These are phyloP conservation scores for Ilex asprella DNA, from an alignment of 257 asterid species.

Conservation along the genomic window DNA sequence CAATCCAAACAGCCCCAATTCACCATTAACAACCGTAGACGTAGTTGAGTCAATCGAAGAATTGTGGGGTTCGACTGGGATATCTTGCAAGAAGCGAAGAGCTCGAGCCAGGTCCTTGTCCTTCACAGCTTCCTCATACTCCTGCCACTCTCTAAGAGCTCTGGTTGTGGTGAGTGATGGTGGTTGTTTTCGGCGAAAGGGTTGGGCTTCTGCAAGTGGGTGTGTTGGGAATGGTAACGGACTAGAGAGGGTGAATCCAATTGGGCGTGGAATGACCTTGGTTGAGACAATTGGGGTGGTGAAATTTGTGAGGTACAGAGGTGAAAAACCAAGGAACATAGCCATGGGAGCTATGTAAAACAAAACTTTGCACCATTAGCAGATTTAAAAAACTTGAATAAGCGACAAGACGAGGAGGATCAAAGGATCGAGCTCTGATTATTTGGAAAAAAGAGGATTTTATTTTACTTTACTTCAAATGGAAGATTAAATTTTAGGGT, in stretches of 20 bases:
- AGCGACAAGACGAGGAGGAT: no score
- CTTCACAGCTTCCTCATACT: conserved; percentile 87
- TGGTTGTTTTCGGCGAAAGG: conserved; percentile 3
- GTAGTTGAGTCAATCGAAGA: conserved; percentile 22
- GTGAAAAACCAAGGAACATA: not conserved
- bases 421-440: no score
- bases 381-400: no score
- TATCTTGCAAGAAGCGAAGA: conserved; percentile 57
- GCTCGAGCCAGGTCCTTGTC: conserved; percentile 86
- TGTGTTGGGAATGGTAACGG: conserved; percentile 3
- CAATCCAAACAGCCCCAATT: conserved; percentile 13
- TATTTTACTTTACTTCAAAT: no score
- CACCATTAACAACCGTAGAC: no score
- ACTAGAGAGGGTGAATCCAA: conserved; percentile 5
- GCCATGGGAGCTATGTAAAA: no score
- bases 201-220: not conserved
- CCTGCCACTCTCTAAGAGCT: conserved; percentile 73
- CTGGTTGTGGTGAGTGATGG: conserved; percentile 22
- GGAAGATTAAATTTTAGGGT: no score
- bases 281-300: conserved; percentile 3
- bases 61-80: conserved; percentile 23
- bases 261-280: not conserved
- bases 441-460: no score
- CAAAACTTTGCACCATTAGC: no score
- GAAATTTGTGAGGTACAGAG: conserved; percentile 7